Evolutionary conservation across 2,329 filamentous ascomycete genomes (phyloP), one percentile per base, ranked within the genome.

Genomic region (Xylariaceae sp.): DNA sequence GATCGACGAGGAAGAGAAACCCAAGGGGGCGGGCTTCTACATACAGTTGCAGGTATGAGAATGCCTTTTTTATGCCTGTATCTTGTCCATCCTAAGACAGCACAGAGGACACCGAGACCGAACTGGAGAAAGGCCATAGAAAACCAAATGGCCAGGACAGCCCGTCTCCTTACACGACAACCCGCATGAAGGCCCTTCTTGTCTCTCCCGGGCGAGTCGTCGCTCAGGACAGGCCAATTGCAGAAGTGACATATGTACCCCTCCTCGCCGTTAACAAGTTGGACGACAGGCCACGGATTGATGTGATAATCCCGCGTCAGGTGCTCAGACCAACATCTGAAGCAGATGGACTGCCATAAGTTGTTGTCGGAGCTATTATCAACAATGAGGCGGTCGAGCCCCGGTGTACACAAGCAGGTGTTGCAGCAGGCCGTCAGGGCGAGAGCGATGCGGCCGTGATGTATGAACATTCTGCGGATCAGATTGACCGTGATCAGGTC

Each of bases 181-280:
- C 42, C 44, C 6, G 55, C 55, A 36, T 62, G 60, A 39, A 62
- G 50, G 25, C 55, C 47, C 36, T 56, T 55, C 21, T 51, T 45
- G 11, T 53, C 48, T 29, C 48, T 54, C 23, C 52, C 55, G 16
- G 45, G 52, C n/a, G n/a, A n/a, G 16, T 40, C 36, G 33, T 49
- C 52, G 47, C 50, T 56, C 14, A 56, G 55, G 19, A 62, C 59
- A 7, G 60, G 60, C 59, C 59, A 62, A 21, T 57, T 60, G 43
- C 60, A 62, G 43, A 62, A 62, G 39, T 61, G 60, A 33, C 60
- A 62, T 42, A 62, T 59, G 48, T 62, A 61, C 37, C 59, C 60
- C 14, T 56, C 52, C 6, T 55, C 52, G 40, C 59, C 59, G 34
- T 58, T 60, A 17, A 49, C 60, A 37, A 61, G 54, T 38, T 57